These are phyloP conservation scores for Pythium periplocum DNA, from an alignment of 352 stramenopile species.

Conservation along the genomic window DNA sequence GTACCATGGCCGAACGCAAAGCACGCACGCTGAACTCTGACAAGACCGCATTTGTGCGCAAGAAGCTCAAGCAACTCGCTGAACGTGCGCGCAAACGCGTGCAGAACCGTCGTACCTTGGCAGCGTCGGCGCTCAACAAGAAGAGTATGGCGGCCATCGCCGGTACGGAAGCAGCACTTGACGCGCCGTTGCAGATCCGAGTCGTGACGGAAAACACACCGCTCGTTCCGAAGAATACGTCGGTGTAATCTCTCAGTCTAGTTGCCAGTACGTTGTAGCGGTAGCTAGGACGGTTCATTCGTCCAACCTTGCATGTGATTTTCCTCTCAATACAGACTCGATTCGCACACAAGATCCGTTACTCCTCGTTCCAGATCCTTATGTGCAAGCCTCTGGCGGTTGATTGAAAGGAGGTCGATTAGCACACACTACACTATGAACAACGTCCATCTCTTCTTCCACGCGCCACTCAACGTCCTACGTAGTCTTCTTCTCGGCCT, in stretches of 20 bases:
- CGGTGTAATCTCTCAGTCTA: too few species aligned
- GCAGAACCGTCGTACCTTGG: slow-evolving; percentile 27
- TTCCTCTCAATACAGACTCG: too few species aligned
- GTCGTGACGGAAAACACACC: slow-evolving; percentile 46
- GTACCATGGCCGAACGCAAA: slow-evolving; percentile 25
- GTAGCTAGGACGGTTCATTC: background rate
- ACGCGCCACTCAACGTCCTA: too few species aligned
- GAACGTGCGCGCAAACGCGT: slow-evolving; percentile 46
- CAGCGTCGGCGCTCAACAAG: slow-evolving; percentile 17
- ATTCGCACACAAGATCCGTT: too few species aligned
- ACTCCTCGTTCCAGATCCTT: too few species aligned
- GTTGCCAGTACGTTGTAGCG: slow-evolving; percentile 2
- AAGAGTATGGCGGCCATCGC: background rate
- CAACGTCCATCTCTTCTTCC: too few species aligned
- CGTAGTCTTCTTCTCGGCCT: too few species aligned
- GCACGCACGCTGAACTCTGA: slow-evolving; percentile 24
- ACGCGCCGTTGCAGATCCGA: slow-evolving; percentile 36
- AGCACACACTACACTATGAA: too few species aligned
- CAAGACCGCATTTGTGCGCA: slow-evolving; percentile 13
- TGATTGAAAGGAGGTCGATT: too few species aligned
- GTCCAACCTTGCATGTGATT: too few species aligned
- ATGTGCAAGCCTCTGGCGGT: too few species aligned
- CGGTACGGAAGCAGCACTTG: slow-evolving; percentile 15
- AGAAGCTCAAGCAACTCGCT: slow-evolving; percentile 43
- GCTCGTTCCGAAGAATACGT: slow-evolving; percentile 16